A percentile compares a stretch with the other conserved stretches of the same genome.
Conservation (phyloP, 768 basidiomycete genomes). For the Boletus vinaceobasis region DNA sequence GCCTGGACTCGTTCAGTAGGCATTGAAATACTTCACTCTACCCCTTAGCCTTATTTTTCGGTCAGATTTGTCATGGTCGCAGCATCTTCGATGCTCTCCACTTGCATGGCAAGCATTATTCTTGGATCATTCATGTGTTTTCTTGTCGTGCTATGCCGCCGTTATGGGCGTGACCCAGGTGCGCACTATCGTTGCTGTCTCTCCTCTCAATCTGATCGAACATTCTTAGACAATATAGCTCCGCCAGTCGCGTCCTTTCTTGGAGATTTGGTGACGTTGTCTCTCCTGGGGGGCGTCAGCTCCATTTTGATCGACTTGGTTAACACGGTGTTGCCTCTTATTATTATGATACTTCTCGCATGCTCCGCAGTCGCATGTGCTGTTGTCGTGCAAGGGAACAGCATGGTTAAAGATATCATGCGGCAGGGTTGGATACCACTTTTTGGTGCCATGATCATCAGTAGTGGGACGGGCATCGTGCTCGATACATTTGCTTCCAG, state of each 20-base stretch:
- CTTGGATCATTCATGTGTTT: conserved; percentile 92
- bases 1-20: conserved; percentile 41
- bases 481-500: conserved; percentile 85
- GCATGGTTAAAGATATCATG: conserved; percentile 66
- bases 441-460: conserved; percentile 86
- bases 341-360: conserved; percentile 48
- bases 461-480: conserved; percentile 85
- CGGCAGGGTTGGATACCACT: conserved; percentile 88
- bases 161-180: conserved; percentile 82
- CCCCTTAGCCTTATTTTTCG: conserved; percentile 3
- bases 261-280: conserved; percentile 88
- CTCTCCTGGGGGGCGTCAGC: conserved; percentile 74
- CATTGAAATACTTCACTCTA: background rate
- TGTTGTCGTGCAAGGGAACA: conserved; percentile 60
- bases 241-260: conserved; percentile 91
- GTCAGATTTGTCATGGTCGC: conserved; percentile 73
- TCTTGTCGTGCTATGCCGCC: conserved; percentile 75
- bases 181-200: conserved; percentile 10
- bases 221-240: conserved; percentile 80
- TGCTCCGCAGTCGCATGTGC: conserved; percentile 50
- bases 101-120: conserved; percentile 70
- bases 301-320: conserved; percentile 65
- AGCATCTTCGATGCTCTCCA: conserved; percentile 74
- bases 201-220: background rate
- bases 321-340: conserved; percentile 60